A percentile compares a stretch with the other conserved stretches of the same genome.
These are phyloP conservation scores for Fusarium citri DNA, from an alignment of 2,329 filamentous ascomycete genomes.

Conservation along the genomic window DNA sequence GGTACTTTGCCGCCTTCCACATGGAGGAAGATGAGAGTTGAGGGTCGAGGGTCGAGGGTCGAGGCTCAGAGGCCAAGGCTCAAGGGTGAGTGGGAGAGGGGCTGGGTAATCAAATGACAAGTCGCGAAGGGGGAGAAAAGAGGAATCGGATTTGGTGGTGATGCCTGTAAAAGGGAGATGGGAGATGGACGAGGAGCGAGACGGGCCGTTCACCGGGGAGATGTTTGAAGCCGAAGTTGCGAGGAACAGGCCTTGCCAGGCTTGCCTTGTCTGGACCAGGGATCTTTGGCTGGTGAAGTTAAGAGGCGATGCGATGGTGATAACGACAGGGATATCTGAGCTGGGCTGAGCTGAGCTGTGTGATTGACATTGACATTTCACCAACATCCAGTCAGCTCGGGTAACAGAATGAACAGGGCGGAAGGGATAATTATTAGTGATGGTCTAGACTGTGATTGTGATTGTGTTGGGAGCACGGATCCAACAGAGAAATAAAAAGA, in stretches of 20 bases:
- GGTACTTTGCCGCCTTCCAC: conserved; percentile 6
- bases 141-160: conserved; percentile 30
- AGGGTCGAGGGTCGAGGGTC: conserved; percentile 5
- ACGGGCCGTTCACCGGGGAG: conserved; percentile 23
- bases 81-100: conserved; percentile 16
- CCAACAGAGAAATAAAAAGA: not conserved
- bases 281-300: conserved; percentile 6
- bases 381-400: conserved; percentile 11
- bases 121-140: conserved; percentile 40
- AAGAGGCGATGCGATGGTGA: not conserved
- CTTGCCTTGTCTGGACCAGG: conserved; percentile 9
- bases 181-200: conserved; percentile 10
- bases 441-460: not conserved
- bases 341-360: conserved; percentile 3
- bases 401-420: conserved; percentile 5
- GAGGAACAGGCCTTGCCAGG: conserved; percentile 6
- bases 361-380: conserved; percentile 23
- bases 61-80: conserved; percentile 11
- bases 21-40: not conserved
- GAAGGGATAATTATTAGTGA: not conserved
- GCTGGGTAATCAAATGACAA: conserved; percentile 20
- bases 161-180: conserved; percentile 9
- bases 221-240: conserved; percentile 18
- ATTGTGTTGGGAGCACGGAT: conserved; percentile 9
- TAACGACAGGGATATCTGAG: conserved; percentile 20